phyloP scores from a whole-genome alignment of 352 stramenopile genomes.

The Aphanomyces stellatus region DNA sequence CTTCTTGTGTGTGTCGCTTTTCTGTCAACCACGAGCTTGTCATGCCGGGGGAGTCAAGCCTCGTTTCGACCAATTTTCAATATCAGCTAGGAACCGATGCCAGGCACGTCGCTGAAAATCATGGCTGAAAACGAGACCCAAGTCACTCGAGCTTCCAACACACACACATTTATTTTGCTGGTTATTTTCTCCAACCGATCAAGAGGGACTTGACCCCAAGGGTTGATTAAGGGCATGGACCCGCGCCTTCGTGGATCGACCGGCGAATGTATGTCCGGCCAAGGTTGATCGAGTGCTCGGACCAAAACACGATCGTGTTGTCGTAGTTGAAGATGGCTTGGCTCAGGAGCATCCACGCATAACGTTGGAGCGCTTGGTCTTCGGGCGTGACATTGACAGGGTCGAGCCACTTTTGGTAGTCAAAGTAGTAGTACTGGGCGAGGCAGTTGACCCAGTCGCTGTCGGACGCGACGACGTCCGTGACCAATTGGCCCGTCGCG shows the following conservation, averaged over 20 bases:
- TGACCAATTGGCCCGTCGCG: neutral
- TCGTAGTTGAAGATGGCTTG: neutral
- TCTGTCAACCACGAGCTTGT: too few species aligned
- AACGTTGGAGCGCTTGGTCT: neutral
- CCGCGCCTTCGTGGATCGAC: neutral
- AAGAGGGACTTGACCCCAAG: too few species aligned
- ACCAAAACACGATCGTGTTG: neutral
- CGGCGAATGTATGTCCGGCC: slow-evolving; percentile 2
- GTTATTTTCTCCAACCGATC: too few species aligned
- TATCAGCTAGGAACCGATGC: too few species aligned
- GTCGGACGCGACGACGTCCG: neutral
- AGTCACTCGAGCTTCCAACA: too few species aligned
- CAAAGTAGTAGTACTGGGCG: neutral
- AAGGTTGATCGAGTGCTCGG: slow-evolving; percentile 4
- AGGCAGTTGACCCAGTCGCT: neutral
- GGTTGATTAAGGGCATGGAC: neutral
- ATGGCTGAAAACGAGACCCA: too few species aligned
- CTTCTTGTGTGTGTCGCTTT: too few species aligned
- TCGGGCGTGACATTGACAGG: neutral
- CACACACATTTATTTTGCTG: too few species aligned
- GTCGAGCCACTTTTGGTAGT: slow-evolving; percentile 14
- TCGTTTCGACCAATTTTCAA: too few species aligned
- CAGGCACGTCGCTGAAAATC: too few species aligned
- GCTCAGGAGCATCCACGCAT: neutral
- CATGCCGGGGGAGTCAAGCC: neutral